phyloP scores from a whole-genome alignment of 2,329 filamentous ascomycete genomes.

The Pseudopithomyces chartarum region DNA sequence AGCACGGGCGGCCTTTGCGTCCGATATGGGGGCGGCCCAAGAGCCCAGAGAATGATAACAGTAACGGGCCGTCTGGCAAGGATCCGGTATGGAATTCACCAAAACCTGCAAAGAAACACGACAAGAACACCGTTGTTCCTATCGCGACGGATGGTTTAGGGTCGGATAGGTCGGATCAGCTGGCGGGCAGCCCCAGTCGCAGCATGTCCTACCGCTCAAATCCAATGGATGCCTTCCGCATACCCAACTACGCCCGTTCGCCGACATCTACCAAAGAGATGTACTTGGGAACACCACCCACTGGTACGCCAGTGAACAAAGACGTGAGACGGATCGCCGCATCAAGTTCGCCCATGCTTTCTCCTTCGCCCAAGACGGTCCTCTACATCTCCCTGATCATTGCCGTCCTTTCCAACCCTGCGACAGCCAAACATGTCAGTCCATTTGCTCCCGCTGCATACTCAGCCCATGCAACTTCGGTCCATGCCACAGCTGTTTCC shows the following conservation, averaged over 20 bases:
- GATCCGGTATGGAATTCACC: conserved; percentile 33
- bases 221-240: conserved; percentile 41
- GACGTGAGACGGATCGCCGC: conserved; percentile 39
- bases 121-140: conserved; percentile 4
- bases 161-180: conserved; percentile 16
- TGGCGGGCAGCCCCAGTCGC: conserved; percentile 20
- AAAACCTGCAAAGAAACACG: conserved; percentile 17
- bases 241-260: conserved; percentile 44
- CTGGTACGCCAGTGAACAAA: conserved; percentile 28
- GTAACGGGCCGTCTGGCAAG: conserved; percentile 31
- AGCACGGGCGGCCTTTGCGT: conserved; percentile 54
- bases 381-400: conserved; percentile 53
- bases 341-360: conserved; percentile 50
- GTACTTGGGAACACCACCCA: conserved; percentile 24
- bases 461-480: conserved; percentile 17
- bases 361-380: conserved; percentile 49
- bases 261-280: conserved; percentile 31
- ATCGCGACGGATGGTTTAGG: not conserved
- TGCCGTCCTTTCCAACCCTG: conserved; percentile 48
- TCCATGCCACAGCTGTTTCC: conserved; percentile 12
- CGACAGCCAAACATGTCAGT: conserved; percentile 32
- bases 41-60: conserved; percentile 23
- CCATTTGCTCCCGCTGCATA: conserved; percentile 28
- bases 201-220: conserved; percentile 33
- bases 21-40: conserved; percentile 36